These are phyloP conservation scores for Neophaeococcomyces aloes DNA, from an alignment of 2,329 filamentous ascomycete genomes.

Conservation along the genomic window DNA sequence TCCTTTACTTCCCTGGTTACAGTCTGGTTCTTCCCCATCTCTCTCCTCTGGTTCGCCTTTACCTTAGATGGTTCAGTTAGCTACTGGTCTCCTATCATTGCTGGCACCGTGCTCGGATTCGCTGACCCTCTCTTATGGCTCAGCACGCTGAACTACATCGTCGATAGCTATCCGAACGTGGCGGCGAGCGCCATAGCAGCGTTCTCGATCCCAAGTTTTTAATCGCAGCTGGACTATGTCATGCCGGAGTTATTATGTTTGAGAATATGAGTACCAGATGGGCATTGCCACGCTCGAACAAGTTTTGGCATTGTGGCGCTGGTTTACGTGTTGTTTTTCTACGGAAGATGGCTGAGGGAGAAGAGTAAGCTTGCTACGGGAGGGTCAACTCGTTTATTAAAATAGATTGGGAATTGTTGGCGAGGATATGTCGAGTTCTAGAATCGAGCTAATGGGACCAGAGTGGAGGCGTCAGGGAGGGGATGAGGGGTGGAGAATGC, in stretches of 20 bases:
- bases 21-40: conserved; percentile 35
- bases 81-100: conserved; percentile 34
- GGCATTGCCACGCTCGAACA: conserved; percentile 34
- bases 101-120: conserved; percentile 32
- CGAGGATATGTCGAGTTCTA: too few relatives aligned
- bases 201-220: conserved; percentile 35
- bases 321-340: conserved; percentile 35
- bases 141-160: conserved; percentile 36
- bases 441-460: too few relatives aligned
- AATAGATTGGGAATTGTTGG: too few relatives aligned
- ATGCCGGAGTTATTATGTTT: conserved; percentile 33
- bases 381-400: too few relatives aligned
- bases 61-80: conserved; percentile 28
- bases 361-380: conserved; percentile 26
- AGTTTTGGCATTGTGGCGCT: conserved; percentile 31
- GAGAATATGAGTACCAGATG: conserved; percentile 31
- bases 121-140: conserved; percentile 36
- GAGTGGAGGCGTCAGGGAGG: too few relatives aligned
- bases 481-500: too few relatives aligned
- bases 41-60: conserved; percentile 36
- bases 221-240: conserved; percentile 32
- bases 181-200: conserved; percentile 34
- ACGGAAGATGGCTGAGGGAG: conserved; percentile 27
- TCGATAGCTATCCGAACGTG: conserved; percentile 34
- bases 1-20: conserved; percentile 33